Evolutionary conservation across 73 alveolate species (phyloP).

Genomic region (Paramecium octaurelia): DNA sequence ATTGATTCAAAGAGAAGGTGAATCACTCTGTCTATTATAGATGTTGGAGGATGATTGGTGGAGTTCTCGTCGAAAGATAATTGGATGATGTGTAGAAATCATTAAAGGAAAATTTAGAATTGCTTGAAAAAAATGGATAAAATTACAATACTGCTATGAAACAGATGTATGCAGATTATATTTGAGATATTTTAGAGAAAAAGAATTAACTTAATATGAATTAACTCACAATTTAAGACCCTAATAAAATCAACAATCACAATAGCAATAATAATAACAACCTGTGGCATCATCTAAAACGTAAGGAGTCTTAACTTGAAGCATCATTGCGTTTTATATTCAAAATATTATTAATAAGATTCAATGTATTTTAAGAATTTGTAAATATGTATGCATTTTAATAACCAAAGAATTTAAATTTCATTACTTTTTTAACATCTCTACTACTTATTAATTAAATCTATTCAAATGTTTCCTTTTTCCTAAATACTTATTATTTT

Average conservation of each 20-base stretch:
- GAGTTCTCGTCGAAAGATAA: slow-evolving; percentile 79
- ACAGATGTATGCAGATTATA: slow-evolving; percentile 5
- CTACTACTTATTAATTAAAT: no score
- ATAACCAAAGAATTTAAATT: no score
- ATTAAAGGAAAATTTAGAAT: slow-evolving; percentile 64
- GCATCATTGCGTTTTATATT: neutral
- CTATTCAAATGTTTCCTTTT: no score
- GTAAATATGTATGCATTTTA: no score
- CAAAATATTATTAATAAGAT: neutral
- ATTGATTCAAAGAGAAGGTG: slow-evolving; percentile 78
- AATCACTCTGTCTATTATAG: neutral
- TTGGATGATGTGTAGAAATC: slow-evolving; percentile 74
- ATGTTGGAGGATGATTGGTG: slow-evolving; percentile 84
- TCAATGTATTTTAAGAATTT: neutral
- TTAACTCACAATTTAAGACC: slow-evolving; percentile 59
- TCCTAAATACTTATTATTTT: no score
- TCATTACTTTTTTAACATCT: no score
- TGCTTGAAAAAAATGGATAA: slow-evolving; percentile 51
- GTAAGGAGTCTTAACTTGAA: slow-evolving; percentile 13
- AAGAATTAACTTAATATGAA: slow-evolving; percentile 50
- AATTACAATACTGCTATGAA: slow-evolving; percentile 55
- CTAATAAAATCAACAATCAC: neutral
- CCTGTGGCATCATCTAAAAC: neutral
- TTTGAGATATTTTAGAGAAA: slow-evolving; percentile 44
- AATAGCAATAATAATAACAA: neutral